Conservation (phyloP, 805 yeast genomes). For the Wickerhamiella parazyma region DNA sequence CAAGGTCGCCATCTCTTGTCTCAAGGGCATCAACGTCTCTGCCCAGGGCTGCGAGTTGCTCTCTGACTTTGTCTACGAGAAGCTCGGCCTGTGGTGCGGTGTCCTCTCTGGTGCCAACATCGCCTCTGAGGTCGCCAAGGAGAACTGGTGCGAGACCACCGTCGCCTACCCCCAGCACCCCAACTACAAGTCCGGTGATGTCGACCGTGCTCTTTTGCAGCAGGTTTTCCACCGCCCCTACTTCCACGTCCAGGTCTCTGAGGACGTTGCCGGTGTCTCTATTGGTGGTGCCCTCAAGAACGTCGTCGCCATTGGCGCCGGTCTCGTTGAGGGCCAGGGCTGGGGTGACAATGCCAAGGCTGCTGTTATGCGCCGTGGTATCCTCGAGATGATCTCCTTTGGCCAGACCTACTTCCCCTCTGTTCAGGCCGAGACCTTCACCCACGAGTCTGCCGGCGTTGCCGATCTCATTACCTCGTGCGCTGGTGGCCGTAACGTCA, state of each 20-base stretch:
- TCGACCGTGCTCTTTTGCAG: slow-evolving; percentile 58
- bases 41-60: slow-evolving; percentile 74
- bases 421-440: slow-evolving; percentile 64
- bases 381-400: slow-evolving; percentile 78
- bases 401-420: slow-evolving; percentile 70
- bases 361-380: slow-evolving; percentile 92
- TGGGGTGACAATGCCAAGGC: slow-evolving; percentile 99
- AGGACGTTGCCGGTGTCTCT: slow-evolving; percentile 92
- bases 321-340: slow-evolving; percentile 92
- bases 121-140: slow-evolving; percentile 92
- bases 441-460: slow-evolving; percentile 92
- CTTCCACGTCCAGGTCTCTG: slow-evolving; percentile 88
- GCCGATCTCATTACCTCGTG: slow-evolving; percentile 97
- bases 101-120: slow-evolving; percentile 94
- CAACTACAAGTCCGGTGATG: slow-evolving; percentile 58
- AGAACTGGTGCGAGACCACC: slow-evolving; percentile 95
- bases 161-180: slow-evolving; percentile 73
- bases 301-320: slow-evolving; percentile 91
- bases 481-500: slow-evolving; percentile 92
- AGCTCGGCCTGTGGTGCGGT: slow-evolving; percentile 83
- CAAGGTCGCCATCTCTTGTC: slow-evolving; percentile 84
- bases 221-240: slow-evolving; percentile 91
- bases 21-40: slow-evolving; percentile 87
- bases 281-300: slow-evolving; percentile 96
- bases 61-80: slow-evolving; percentile 63